Percentiles rank a stretch among this genome's conserved stretches.
These are phyloP conservation scores for Sporothrix pallida DNA, from an alignment of 2,329 filamentous ascomycete genomes.

Conservation along the genomic window DNA sequence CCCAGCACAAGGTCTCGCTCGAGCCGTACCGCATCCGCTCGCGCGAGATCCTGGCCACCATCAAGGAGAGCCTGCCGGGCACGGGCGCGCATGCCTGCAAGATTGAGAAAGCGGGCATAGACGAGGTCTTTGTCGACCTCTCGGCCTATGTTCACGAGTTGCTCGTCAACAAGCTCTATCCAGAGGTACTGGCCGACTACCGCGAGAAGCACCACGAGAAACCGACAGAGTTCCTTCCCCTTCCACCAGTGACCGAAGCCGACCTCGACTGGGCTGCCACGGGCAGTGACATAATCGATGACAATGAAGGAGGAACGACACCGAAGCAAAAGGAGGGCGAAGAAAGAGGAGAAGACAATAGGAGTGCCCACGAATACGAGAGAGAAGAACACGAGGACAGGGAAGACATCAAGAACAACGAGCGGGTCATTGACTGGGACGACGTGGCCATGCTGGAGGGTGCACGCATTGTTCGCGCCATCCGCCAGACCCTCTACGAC, in stretches of 20 bases:
- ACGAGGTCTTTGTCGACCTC: constrained; percentile 94
- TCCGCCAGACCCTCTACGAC: constrained; percentile 72
- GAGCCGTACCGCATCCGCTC: constrained; percentile 90
- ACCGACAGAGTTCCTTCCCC: constrained; percentile 71
- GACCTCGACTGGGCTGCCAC: constrained; percentile 37
- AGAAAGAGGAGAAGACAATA: background rate
- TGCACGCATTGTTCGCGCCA: constrained; percentile 81
- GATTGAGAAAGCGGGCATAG: constrained; percentile 89
- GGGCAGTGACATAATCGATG: constrained; percentile 35
- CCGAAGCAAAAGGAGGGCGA: background rate
- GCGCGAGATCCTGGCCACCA: constrained; percentile 76
- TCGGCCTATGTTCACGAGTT: constrained; percentile 81
- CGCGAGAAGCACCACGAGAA: constrained; percentile 78
- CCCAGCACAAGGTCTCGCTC: constrained; percentile 89
- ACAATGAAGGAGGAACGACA: constrained; percentile 4
- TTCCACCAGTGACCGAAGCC: constrained; percentile 54
- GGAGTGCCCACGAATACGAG: background rate
- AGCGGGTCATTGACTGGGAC: constrained; percentile 92
- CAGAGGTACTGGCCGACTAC: constrained; percentile 63
- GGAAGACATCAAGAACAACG: constrained; percentile 44
- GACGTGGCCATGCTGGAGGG: constrained; percentile 86
- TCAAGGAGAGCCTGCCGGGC: constrained; percentile 74
- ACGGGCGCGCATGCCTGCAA: constrained; percentile 54
- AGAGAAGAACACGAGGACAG: background rate
- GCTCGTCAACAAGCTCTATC: constrained; percentile 72